These are phyloP conservation scores for Lenzites betulinus DNA, from an alignment of 768 basidiomycete species.

Conservation along the genomic window DNA sequence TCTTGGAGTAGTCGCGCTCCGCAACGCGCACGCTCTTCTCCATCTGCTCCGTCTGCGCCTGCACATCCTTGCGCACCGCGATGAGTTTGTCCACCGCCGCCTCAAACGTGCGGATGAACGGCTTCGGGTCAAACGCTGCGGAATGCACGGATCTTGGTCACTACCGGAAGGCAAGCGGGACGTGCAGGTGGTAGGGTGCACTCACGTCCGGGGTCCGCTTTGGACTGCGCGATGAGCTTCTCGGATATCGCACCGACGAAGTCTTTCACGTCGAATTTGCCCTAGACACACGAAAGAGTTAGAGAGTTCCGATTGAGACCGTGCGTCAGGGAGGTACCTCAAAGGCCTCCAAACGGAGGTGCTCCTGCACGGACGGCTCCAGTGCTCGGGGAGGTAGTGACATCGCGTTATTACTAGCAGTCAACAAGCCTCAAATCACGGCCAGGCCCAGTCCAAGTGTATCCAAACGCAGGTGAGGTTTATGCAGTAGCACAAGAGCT, in stretches of 20 bases:
- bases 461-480: background rate
- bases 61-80: constrained; percentile 85
- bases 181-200: constrained; percentile 32
- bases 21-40: constrained; percentile 88
- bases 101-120: constrained; percentile 92
- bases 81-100: constrained; percentile 88
- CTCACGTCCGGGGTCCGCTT: constrained; percentile 78
- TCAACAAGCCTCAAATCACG: background rate
- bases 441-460: background rate
- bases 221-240: constrained; percentile 84
- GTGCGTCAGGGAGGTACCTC: constrained; percentile 32
- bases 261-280: constrained; percentile 90
- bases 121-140: constrained; percentile 90
- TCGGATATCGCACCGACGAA: constrained; percentile 86
- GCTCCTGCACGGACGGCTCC: constrained; percentile 51
- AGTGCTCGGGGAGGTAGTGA: constrained; percentile 25
- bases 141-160: background rate
- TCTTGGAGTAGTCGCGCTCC: constrained; percentile 92
- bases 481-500: too few relatives aligned
- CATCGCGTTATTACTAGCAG: background rate
- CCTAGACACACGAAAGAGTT: constrained; percentile 41
- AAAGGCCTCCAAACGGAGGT: constrained; percentile 42
- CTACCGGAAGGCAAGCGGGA: background rate
- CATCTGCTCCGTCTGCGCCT: constrained; percentile 86
- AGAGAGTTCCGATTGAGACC: background rate